Percentiles rank a stretch among this genome's conserved stretches.
These are phyloP conservation scores for Neodidymelliopsis sp. DNA, from an alignment of 2,329 filamentous ascomycete genomes.

Conservation along the genomic window DNA sequence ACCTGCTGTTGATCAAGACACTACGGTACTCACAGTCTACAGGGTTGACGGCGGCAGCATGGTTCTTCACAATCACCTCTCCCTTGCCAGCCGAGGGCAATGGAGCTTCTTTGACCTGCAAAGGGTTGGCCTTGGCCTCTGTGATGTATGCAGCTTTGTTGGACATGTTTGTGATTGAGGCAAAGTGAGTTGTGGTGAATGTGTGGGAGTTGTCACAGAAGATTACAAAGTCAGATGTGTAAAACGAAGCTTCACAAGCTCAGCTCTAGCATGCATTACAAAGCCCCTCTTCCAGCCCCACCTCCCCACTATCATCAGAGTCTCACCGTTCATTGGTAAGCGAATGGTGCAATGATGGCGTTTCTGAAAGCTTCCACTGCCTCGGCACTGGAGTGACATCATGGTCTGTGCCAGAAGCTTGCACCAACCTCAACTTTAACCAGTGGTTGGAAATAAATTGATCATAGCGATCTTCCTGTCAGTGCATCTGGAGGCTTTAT, in stretches of 20 bases:
- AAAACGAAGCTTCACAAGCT: background rate
- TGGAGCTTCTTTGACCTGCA: conserved; percentile 41
- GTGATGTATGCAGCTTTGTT: conserved; percentile 46
- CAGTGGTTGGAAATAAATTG: too few relatives aligned
- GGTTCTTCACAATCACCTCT: conserved; percentile 46
- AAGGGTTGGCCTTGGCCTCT: conserved; percentile 36
- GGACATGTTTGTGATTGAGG: conserved; percentile 24
- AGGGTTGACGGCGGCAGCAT: conserved; percentile 45
- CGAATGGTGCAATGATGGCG: conserved; percentile 1
- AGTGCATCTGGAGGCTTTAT: too few relatives aligned
- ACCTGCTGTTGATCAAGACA: too few relatives aligned
- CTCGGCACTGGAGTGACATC: conserved; percentile 7
- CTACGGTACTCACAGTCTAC: conserved; percentile 39
- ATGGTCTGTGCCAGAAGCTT: background rate
- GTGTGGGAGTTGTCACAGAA: background rate
- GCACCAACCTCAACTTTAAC: too few relatives aligned
- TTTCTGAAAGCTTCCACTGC: background rate
- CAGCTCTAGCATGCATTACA: background rate
- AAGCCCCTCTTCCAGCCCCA: background rate
- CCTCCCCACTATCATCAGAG: background rate
- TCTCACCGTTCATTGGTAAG: conserved; percentile 5
- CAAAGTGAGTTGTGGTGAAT: background rate
- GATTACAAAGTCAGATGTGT: background rate
- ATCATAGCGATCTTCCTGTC: too few relatives aligned
- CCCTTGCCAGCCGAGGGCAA: conserved; percentile 37